Base-by-base conservation (phyloP, 441 rosid species). In the Gossypium schwendimanii region DNA sequence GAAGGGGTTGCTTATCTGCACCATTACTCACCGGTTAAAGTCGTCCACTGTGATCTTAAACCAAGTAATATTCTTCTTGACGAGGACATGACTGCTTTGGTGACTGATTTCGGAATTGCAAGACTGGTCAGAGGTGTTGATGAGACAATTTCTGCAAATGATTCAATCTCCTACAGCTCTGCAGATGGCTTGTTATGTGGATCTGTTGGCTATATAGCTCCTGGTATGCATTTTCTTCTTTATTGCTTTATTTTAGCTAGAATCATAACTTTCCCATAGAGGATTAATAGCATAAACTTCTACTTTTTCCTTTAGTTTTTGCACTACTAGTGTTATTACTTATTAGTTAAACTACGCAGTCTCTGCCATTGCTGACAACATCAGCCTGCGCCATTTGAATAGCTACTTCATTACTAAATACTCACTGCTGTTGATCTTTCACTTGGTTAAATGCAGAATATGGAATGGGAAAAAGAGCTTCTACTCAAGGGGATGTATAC, bases 61-160 rank as follows among this genome's bases (percentile, higher is more conserved):
- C 97, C 97, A 0, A 88, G 96, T 84, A 93, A 93, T 54, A 88
- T 93, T 68, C 94, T 93, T 75, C 97, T 90, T 12, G 96, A 93
- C 28, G 84, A 89, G 14, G 91, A 91, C 63, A 84, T 93, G 92
- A 93, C 92, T 1, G 97, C 98, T 78, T 74, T 93, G 76, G 93
- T 93, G 28, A 81, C 94, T 0, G 97, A 93, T 82, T 93, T 93
- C 6, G 98, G 97, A 45, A 93, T 93, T 7, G 74, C 97, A 54
- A 90, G 86, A 71, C 63, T 91, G 77, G 81, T 90, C 50, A 82
- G 83, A 83, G 84, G 84, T 3, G 50, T 65, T 20, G 89, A 87
- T 11, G 58, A 60, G 12, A 59, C 8, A 0, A 62, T 44, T 69
- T 70, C 75, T n/a, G 15, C 76, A 12, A 74, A 64, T 77, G 91